These are phyloP conservation scores for Rhizoctonia solani DNA, from an alignment of 1,284 basidiomycete genomes.

Conservation along the genomic window DNA sequence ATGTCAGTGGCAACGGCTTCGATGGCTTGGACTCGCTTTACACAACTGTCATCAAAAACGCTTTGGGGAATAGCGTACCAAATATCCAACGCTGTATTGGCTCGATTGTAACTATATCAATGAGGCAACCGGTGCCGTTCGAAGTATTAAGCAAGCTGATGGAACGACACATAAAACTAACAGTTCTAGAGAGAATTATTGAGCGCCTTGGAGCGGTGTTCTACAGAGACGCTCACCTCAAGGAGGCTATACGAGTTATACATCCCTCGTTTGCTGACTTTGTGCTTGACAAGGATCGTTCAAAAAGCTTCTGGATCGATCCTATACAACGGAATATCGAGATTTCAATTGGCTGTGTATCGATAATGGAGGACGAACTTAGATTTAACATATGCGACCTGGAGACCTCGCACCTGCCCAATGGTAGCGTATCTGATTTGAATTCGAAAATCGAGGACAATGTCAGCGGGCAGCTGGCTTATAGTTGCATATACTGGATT, in stretches of 20 bases:
- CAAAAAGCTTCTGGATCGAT: constrained; percentile 1
- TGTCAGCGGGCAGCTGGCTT: background rate
- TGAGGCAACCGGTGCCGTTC: background rate
- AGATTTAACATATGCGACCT: constrained; percentile 34
- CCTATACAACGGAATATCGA: background rate
- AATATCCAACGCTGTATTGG: background rate
- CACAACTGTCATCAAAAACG: constrained; percentile 3
- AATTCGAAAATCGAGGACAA: background rate
- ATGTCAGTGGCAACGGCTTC: background rate
- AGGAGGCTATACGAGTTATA: constrained; percentile 20
- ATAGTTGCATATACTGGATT: constrained; percentile 24
- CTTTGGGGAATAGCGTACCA: background rate
- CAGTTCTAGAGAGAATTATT: background rate
- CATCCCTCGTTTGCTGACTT: constrained; percentile 34
- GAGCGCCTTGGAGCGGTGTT: constrained; percentile 30
- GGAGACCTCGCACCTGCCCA: constrained; percentile 22
- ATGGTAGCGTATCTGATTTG: constrained; percentile 8
- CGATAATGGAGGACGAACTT: constrained; percentile 4
- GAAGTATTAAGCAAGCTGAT: background rate
- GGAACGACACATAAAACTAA: background rate
- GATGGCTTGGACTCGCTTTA: constrained; percentile 7
- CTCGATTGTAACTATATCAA: background rate
- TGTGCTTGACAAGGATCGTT: constrained; percentile 15
- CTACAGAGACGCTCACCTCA: background rate
- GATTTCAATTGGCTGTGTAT: background rate